Conservation (phyloP, 1,284 basidiomycete species). For the Meripilus lineatus region DNA sequence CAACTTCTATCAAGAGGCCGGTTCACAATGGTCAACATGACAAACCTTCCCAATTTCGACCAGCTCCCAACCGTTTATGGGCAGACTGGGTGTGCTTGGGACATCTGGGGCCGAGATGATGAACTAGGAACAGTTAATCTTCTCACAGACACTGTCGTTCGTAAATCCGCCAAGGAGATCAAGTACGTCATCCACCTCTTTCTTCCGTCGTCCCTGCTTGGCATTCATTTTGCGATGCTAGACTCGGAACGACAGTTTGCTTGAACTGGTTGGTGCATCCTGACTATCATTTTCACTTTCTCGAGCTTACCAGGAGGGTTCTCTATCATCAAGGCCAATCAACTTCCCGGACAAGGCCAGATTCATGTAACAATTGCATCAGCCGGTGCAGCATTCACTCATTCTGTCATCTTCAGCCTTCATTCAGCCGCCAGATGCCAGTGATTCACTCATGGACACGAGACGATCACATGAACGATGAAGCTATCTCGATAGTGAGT, state of each 20-base stretch:
- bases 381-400: background rate
- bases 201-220: no score
- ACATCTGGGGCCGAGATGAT: slow-evolving; percentile 66
- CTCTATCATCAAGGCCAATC: slow-evolving; percentile 44
- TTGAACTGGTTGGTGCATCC: slow-evolving; percentile 67
- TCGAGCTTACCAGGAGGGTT: no score
- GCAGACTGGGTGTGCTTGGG: slow-evolving; percentile 64
- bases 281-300: slow-evolving; percentile 1
- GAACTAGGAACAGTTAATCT: slow-evolving; percentile 70
- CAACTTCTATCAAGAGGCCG: no score
- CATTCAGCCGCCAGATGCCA: slow-evolving; percentile 51
- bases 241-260: slow-evolving; percentile 51
- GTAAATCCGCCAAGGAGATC: slow-evolving; percentile 57
- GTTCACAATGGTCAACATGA: no score
- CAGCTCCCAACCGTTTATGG: slow-evolving; percentile 56
- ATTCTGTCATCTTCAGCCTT: slow-evolving; percentile 36
- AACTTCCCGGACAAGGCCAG: slow-evolving; percentile 60
- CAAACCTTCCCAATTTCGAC: slow-evolving; percentile 50
- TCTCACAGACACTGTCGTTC: slow-evolving; percentile 60
- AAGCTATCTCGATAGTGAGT: slow-evolving; percentile 59
- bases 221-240: no score
- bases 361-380: no score
- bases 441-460: slow-evolving; percentile 32
- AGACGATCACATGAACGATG: slow-evolving; percentile 42
- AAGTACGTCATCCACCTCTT: slow-evolving; percentile 45